Evolutionary conservation across 257 asterid genomes (phyloP).

Genomic region (Lycium ferocissimum): DNA sequence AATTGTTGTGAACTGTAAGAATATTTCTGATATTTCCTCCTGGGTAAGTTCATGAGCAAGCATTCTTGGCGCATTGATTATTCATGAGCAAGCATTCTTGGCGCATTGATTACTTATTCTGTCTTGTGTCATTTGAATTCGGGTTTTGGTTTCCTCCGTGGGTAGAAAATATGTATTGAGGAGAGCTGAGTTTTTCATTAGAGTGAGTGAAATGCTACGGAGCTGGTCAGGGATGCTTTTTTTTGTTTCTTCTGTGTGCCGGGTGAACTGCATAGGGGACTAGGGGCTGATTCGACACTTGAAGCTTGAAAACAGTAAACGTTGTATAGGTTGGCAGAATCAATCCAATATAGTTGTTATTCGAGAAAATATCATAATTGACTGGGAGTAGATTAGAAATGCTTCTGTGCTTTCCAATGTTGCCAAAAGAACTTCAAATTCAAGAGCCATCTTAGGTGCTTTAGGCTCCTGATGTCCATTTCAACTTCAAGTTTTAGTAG

Average conservation of each 20-base stretch:
- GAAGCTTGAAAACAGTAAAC: constrained; percentile 8
- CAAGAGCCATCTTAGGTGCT: not conserved
- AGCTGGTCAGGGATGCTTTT: too few species aligned
- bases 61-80: not conserved
- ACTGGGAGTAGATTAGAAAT: not conserved
- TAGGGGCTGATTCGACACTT: not conserved
- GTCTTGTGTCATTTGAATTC: constrained; percentile 12
- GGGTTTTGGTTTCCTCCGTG: not conserved
- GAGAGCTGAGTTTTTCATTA: not conserved
- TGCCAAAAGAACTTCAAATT: not conserved
- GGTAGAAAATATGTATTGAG: constrained; percentile 10
- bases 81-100: not conserved
- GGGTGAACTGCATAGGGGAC: not conserved
- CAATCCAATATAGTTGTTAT: not conserved
- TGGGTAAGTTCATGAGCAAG: not conserved
- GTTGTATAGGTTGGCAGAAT: constrained; percentile 1
- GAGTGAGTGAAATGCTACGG: too few species aligned
- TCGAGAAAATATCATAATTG: not conserved
- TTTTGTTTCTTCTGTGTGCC: too few species aligned
- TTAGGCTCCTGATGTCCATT: not conserved
- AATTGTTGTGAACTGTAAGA: not conserved
- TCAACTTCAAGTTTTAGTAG: constrained; percentile 17
- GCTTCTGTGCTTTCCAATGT: constrained; percentile 3
- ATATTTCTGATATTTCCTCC: not conserved
- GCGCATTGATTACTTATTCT: not conserved